Conservation (phyloP, 1,284 basidiomycete genomes). For the Melampsora larici-populina region DNA sequence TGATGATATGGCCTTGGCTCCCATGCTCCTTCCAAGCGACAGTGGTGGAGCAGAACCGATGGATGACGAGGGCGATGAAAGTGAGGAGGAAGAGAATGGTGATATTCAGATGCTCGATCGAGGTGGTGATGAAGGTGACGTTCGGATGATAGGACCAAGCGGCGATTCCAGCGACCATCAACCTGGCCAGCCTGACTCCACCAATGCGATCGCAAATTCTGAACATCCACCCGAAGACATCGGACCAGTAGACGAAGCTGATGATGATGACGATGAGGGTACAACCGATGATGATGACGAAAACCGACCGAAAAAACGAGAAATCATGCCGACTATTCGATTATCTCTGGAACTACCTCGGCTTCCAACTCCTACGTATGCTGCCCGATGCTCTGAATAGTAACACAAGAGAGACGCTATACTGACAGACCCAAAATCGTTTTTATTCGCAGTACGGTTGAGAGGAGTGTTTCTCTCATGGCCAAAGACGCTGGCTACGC, state of each 20-base stretch:
- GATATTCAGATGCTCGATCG: constrained; percentile 30
- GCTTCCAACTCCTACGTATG: constrained; percentile 7
- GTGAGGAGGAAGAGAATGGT: constrained; percentile 29
- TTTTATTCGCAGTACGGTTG: constrained; percentile 10
- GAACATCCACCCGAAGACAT: not conserved
- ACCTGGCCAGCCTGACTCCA: not conserved
- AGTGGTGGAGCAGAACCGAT: constrained; percentile 12
- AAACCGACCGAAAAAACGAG: constrained; percentile 21
- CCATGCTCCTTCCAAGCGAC: constrained; percentile 5
- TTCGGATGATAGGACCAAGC: constrained; percentile 27
- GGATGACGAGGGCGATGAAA: constrained; percentile 21
- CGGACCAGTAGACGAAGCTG: constrained; percentile 1
- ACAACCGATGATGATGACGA: constrained; percentile 30
- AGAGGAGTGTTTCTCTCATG: constrained; percentile 34
- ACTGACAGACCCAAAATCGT: not conserved
- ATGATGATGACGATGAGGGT: constrained; percentile 36
- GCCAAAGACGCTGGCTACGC: constrained; percentile 39
- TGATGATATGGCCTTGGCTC: not conserved
- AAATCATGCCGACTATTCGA: constrained; percentile 35
- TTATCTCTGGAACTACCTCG: constrained; percentile 9
- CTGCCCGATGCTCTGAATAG: not conserved
- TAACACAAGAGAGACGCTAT: not conserved
- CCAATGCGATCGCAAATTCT: not conserved
- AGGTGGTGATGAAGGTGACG: constrained; percentile 39
- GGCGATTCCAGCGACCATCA: constrained; percentile 4